Base-by-base conservation (phyloP, 345 rosid species). In the Corchorus olitorius region DNA sequence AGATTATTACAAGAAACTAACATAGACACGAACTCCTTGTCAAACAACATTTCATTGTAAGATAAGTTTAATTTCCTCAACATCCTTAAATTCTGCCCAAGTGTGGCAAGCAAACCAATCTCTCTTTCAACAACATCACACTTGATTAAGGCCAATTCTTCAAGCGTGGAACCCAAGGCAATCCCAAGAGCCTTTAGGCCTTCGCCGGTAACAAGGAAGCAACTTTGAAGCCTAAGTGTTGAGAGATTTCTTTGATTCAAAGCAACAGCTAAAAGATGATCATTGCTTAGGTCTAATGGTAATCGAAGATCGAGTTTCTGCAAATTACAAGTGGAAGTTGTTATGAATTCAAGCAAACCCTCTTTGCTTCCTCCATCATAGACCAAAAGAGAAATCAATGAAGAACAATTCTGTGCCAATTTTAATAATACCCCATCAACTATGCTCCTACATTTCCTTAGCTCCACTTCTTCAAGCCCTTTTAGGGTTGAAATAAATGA, bases 291-390 rank as follows among this genome's bases (percentile, higher is more conserved):
- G 89, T 94, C 98, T 78, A 94, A 68, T 11, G 98, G 98, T 63
- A 94, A 79, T 12, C 98, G 89, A 22, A 94, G 81, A 78, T 93
- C 97, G 16, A 94, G 86, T 35, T 64, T 90, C 33, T 70, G 83
- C 76, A 93, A 71, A 63, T 84, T 80, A 65, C 89, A 90, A 58
- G 84, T 81, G 75, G 85, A 86, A 72, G 82, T 85, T 50, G 53
- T 87, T 55, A 94, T 83, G 79, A 93, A 94, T 16, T 86, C 88
- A 78, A 83, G 93, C 59, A 94, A 88, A 2, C 93, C 92, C 20
- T 93, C 94, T 67, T 82, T 76, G 59, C 88, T 85, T 13, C 98
- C 93, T 15, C 98, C 98, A 75, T 94, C 97, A 69, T 93, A 85
- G 6, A 94, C 81, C 83, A 93, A 67, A 0, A 94, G 86, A 78